phyloP scores from a whole-genome alignment of 441 rosid species.

The Erodium moschatum region DNA sequence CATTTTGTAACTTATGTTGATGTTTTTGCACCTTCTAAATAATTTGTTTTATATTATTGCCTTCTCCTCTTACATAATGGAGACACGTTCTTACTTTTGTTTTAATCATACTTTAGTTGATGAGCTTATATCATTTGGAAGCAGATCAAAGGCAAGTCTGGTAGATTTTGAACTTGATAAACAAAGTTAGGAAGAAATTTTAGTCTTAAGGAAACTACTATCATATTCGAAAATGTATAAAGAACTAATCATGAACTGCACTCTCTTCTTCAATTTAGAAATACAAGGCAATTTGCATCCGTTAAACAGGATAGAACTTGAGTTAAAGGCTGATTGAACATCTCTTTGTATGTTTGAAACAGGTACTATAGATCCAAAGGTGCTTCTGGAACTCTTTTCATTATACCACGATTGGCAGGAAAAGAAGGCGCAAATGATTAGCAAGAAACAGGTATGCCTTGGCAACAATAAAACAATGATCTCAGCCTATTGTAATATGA shows the following conservation, averaged over 20 bases:
- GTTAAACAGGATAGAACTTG: neutral
- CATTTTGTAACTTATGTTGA: neutral
- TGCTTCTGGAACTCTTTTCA: slow-evolving; percentile 75
- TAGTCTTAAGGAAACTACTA: neutral
- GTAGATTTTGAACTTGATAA: neutral
- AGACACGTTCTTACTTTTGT: neutral
- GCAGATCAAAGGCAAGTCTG: neutral
- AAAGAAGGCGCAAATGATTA: slow-evolving; percentile 45
- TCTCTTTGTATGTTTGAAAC: slow-evolving; percentile 17
- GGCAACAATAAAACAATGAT: neutral
- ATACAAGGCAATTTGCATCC: neutral
- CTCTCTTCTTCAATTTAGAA: neutral
- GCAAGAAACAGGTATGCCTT: slow-evolving; percentile 60
- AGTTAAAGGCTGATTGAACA: slow-evolving; percentile 8
- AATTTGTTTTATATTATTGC: neutral
- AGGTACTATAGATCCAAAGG: slow-evolving; percentile 73
- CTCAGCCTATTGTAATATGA: neutral
- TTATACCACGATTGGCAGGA: slow-evolving; percentile 78
- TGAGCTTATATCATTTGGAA: neutral
- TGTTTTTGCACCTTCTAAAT: neutral
- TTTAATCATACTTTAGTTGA: neutral
- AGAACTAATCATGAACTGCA: neutral
- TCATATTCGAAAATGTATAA: neutral
- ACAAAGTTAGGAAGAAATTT: neutral
- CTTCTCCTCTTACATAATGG: neutral